These are phyloP conservation scores for Forsythia suspensa DNA, from an alignment of 257 asterid genomes.

Conservation along the genomic window DNA sequence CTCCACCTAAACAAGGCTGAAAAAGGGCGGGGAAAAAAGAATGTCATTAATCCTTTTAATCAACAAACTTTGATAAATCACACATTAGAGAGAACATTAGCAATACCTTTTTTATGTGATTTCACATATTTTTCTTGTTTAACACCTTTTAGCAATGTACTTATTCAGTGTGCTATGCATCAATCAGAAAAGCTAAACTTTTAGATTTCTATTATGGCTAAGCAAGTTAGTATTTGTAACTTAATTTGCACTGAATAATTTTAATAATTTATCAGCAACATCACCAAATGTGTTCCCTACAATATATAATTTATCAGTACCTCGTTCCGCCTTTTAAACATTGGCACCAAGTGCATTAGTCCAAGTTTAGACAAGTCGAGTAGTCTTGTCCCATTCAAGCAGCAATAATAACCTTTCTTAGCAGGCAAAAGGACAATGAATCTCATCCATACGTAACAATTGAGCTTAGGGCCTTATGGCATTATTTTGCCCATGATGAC, in stretches of 20 bases:
- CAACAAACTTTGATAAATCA: not conserved
- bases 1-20: slow-evolving; percentile 99
- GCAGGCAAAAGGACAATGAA: not conserved
- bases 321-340: no score
- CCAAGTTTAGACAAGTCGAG: not conserved
- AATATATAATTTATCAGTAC: no score
- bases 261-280: not conserved
- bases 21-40: not conserved
- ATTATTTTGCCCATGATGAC: not conserved
- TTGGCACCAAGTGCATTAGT: not conserved
- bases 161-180: not conserved
- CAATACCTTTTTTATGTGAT: not conserved
- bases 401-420: not conserved
- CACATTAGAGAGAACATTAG: not conserved
- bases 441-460: not conserved
- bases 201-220: not conserved
- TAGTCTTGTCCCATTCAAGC: not conserved
- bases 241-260: not conserved
- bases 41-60: not conserved
- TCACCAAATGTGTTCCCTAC: not conserved
- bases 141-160: not conserved
- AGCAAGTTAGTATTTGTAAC: not conserved
- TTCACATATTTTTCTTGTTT: not conserved
- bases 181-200: not conserved
- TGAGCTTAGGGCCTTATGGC: not conserved